Conservation (phyloP, 768 basidiomycete genomes). For the Tulasnella sp. region DNA sequence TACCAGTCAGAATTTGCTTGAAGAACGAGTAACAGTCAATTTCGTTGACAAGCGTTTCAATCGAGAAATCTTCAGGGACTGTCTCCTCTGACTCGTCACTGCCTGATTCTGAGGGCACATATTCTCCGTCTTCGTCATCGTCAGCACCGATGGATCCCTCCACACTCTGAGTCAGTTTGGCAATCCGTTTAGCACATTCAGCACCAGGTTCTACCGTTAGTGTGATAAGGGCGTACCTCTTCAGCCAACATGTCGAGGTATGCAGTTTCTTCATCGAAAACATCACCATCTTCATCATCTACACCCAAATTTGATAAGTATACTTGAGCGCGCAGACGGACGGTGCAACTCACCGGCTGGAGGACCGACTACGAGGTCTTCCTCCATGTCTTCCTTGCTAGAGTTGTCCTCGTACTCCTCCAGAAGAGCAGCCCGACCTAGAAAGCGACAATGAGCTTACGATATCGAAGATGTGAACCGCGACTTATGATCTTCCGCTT, state of each 20-base stretch:
- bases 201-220: neutral
- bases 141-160: conserved; percentile 30
- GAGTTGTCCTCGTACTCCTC: conserved; percentile 30
- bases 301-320: neutral
- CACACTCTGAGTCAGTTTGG: conserved; percentile 32
- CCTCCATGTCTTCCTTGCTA: conserved; percentile 50
- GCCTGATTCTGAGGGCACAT: conserved; percentile 38
- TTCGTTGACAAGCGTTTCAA: conserved; percentile 72
- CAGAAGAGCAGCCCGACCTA: conserved; percentile 38
- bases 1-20: conserved; percentile 69
- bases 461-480: neutral
- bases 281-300: conserved; percentile 54
- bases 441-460: neutral
- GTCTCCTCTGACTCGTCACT: conserved; percentile 31
- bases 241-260: conserved; percentile 81
- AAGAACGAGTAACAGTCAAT: conserved; percentile 73
- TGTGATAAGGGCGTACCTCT: conserved; percentile 45
- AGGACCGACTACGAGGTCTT: conserved; percentile 33
- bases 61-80: conserved; percentile 77
- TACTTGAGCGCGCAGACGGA: neutral
- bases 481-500: conserved; percentile 60
- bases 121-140: conserved; percentile 32
- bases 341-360: neutral
- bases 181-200: conserved; percentile 33
- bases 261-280: conserved; percentile 84